These are phyloP conservation scores for Penicillium hordei DNA, from an alignment of 2,329 filamentous ascomycete species.

Conservation along the genomic window DNA sequence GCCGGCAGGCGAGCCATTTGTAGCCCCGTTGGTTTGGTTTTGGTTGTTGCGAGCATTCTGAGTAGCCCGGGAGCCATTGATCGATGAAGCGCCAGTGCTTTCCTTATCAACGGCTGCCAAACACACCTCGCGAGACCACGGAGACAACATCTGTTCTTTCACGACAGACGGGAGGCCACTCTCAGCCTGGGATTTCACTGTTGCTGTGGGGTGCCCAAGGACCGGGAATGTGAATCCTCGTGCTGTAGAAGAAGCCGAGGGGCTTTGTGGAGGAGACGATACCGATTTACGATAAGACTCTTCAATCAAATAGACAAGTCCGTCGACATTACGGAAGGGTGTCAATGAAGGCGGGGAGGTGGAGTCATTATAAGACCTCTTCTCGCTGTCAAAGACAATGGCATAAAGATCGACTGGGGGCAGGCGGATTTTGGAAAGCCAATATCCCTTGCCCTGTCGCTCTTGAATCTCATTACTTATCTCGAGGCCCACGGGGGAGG, in stretches of 20 bases:
- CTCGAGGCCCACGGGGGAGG: slow-evolving; percentile 65
- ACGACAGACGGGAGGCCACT: slow-evolving; percentile 65
- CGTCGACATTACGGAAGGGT: slow-evolving; percentile 71
- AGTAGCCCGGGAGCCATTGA: slow-evolving; percentile 71
- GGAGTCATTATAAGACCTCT: slow-evolving; percentile 37
- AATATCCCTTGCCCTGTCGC: slow-evolving; percentile 71
- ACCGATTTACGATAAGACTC: slow-evolving; percentile 65
- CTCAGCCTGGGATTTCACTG: slow-evolving; percentile 37
- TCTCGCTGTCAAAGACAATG: slow-evolving; percentile 56
- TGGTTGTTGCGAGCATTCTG: slow-evolving; percentile 30
- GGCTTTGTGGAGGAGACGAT: slow-evolving; percentile 66
- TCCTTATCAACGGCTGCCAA: slow-evolving; percentile 66
- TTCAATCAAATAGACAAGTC: slow-evolving; percentile 73
- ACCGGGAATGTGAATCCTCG: slow-evolving; percentile 64
- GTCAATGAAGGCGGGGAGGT: slow-evolving; percentile 55
- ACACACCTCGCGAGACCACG: slow-evolving; percentile 77
- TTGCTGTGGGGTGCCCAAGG: slow-evolving; percentile 49
- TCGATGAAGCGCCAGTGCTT: slow-evolving; percentile 68
- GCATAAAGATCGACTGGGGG: slow-evolving; percentile 66
- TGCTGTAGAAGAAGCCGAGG: slow-evolving; percentile 68
- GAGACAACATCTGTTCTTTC: slow-evolving; percentile 71
- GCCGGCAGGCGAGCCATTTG: slow-evolving; percentile 33
- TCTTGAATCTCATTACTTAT: slow-evolving; percentile 75
- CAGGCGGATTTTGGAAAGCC: slow-evolving; percentile 72
- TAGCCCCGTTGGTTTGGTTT: slow-evolving; percentile 31